These are phyloP conservation scores for Crithidia acanthocephali DNA, from an alignment of 208 protist genomes.

Conservation along the genomic window DNA sequence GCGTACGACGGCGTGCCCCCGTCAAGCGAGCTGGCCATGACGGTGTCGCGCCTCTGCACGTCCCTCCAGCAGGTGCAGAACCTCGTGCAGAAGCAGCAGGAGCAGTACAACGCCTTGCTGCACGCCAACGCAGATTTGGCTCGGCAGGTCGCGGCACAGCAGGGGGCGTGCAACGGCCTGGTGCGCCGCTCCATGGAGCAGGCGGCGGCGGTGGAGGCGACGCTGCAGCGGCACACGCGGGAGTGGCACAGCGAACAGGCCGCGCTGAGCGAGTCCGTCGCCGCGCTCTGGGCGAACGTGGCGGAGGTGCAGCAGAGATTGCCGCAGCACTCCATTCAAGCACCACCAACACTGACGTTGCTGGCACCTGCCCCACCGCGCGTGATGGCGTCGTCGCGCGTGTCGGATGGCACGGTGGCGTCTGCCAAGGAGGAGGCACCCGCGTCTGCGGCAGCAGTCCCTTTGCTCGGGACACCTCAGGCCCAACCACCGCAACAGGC, in stretches of 20 bases:
- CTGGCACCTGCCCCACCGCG: neutral
- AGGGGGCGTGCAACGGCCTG: conserved; percentile 10
- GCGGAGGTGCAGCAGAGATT: conserved; percentile 12
- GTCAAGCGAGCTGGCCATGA: neutral
- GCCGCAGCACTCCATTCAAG: neutral
- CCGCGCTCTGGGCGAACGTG: conserved; percentile 18
- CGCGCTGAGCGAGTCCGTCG: conserved; percentile 13
- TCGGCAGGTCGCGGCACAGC: conserved; percentile 25
- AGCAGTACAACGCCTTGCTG: conserved; percentile 27
- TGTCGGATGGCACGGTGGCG: too few relatives aligned
- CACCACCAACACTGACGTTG: neutral
- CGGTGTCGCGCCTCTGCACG: conserved; percentile 1
- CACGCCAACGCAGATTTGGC: conserved; percentile 23
- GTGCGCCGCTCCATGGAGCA: conserved; percentile 12
- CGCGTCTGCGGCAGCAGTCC: too few relatives aligned
- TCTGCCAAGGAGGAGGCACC: too few relatives aligned
- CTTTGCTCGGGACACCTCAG: too few relatives aligned
- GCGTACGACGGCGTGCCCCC: neutral
- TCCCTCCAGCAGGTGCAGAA: conserved; percentile 19
- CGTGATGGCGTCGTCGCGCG: too few relatives aligned
- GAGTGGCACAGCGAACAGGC: conserved; percentile 18
- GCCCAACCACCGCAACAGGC: neutral
- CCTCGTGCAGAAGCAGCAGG: conserved; percentile 21
- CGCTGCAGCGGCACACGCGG: conserved; percentile 6
- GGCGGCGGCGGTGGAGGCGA: conserved; percentile 8